A percentile compares a stretch with the other conserved stretches of the same genome.
These are phyloP conservation scores for Fusarium albidum DNA, from an alignment of 2,329 filamentous ascomycete genomes.

Conservation along the genomic window DNA sequence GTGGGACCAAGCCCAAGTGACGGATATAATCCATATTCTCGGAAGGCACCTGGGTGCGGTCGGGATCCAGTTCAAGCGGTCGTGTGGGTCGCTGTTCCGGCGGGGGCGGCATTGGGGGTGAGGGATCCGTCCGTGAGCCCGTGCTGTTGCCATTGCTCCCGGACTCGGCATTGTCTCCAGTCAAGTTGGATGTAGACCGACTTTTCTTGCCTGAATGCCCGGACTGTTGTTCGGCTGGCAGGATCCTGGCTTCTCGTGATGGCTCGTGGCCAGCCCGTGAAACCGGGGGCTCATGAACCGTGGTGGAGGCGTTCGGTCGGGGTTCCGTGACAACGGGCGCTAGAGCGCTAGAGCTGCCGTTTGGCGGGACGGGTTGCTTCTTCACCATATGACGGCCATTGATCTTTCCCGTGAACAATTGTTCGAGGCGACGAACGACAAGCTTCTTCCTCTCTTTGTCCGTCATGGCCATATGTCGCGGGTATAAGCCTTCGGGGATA, in stretches of 20 bases:
- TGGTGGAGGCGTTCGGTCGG: slow-evolving; percentile 30
- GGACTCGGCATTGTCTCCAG: slow-evolving; percentile 56
- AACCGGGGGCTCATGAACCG: slow-evolving; percentile 48
- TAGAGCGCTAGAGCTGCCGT: slow-evolving; percentile 15
- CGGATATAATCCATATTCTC: slow-evolving; percentile 85
- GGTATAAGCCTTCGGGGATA: slow-evolving; percentile 74
- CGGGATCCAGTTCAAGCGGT: slow-evolving; percentile 78
- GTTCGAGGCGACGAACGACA: slow-evolving; percentile 79
- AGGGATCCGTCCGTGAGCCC: slow-evolving; percentile 48
- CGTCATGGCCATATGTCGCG: slow-evolving; percentile 67
- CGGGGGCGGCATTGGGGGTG: slow-evolving; percentile 49
- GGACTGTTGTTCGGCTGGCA: slow-evolving; percentile 43
- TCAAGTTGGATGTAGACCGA: slow-evolving; percentile 54
- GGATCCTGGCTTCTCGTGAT: slow-evolving; percentile 59
- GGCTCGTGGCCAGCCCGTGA: slow-evolving; percentile 39
- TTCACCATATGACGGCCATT: slow-evolving; percentile 49
- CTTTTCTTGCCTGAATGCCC: slow-evolving; percentile 49
- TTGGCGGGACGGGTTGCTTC: slow-evolving; percentile 31
- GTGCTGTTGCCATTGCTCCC: slow-evolving; percentile 48
- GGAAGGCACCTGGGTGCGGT: slow-evolving; percentile 75
- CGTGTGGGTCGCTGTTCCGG: slow-evolving; percentile 80
- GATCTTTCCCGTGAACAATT: slow-evolving; percentile 80
- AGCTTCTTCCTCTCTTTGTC: slow-evolving; percentile 80
- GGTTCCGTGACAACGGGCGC: slow-evolving; percentile 39
- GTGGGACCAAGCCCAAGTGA: slow-evolving; percentile 73